Base-by-base conservation (phyloP, 1,284 basidiomycete genomes). In the Golubevia sp. region DNA sequence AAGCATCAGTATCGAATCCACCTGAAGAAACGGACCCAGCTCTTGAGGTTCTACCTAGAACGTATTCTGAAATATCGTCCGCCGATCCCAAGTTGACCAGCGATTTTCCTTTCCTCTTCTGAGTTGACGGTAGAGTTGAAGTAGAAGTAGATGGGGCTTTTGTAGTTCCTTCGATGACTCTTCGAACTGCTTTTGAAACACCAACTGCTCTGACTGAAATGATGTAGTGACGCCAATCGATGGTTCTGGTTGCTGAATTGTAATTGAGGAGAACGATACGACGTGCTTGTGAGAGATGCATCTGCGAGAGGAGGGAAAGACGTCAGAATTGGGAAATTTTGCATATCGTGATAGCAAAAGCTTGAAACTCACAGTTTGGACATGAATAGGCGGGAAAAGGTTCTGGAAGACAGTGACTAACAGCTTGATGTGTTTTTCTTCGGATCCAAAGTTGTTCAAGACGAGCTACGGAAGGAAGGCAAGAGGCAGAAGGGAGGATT, bases 141-240 rank as follows among this genome's bases (percentile, higher is more conserved):
- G 84, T 81, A n/a, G 70, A 66, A 4, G 83, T 77, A 11, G 85
- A 77, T 6, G 85, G 84, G 61, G 84, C 84, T 52, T 84, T 80
- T 7, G 86, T 77, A 30, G 86, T 86, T 59, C 91, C 91, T 79
- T 93, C 92, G 58, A 99, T 88, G 27, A 98, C 88, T 68, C 91
- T 91, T 8, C 94, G 89, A n/a, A 99, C 91, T 61, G 93, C 90
- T 79, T 90, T 90, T 18, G 94, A 96, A 20, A 99, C 91, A 56
- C 96, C 96, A 77, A 95, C 92, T 0, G 95, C 92, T 77, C 94
- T 93, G 61, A 99, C 92, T 7, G 92, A 91, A 85, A 99, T 98
- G 73, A 94, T 88, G 84, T 91, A 99, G 86, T 99, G 96, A 50
- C 96, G 89, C 84, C 95, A 90, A 78, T 97, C 94, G 79, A 99